Base-by-base conservation (phyloP, 768 basidiomycete species). In the Boletus huronensis region DNA sequence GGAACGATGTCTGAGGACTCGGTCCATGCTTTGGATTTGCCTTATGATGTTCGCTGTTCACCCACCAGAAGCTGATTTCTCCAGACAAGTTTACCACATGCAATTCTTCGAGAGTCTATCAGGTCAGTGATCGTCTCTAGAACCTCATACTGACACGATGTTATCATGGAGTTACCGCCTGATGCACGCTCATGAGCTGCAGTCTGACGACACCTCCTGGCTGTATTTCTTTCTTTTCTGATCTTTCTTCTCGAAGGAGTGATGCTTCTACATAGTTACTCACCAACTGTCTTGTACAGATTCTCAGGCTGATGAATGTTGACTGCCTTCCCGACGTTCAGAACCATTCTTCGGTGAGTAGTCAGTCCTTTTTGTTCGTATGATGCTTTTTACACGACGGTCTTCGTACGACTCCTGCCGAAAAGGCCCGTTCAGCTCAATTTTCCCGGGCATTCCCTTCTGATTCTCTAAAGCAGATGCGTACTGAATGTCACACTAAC, bases 381-480 rank as follows among this genome's bases (percentile, higher is more conserved):
- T 29, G 45, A 48, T 58, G 45, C 26, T 29, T 39, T 59, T 35
- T 60, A 36, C 58, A 58, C 51, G 58, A 60, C 19, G 87, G 87
- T 88, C 88, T 90, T 87, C 87, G 87, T 88, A 89, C 58, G 54
- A 74, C 34, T 58, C 55, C 70, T 88, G 86, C 84, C 87, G 87
- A 90, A 89, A 88, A 67, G 82, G 86, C 86, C 87, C 85, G 58
- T 83, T 86, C 82, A 89, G 87, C 87, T 90, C 86, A 87, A 69
- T 19, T 38, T 51, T 49, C 71, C 81, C 83, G 85, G 88, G 85
- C 85, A 87, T 71, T 79, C 85, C 82, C 73, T 59, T n/a, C 86
- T 87, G 85, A 87, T 73, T 52, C 57, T 61, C 61, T 53, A 17
- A 32, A n/a, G n/a, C n/a, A n/a, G n/a, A n/a, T n/a, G n/a, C n/a